These are phyloP conservation scores for Scutellaria barbata DNA, from an alignment of 257 asterid species.

Conservation along the genomic window DNA sequence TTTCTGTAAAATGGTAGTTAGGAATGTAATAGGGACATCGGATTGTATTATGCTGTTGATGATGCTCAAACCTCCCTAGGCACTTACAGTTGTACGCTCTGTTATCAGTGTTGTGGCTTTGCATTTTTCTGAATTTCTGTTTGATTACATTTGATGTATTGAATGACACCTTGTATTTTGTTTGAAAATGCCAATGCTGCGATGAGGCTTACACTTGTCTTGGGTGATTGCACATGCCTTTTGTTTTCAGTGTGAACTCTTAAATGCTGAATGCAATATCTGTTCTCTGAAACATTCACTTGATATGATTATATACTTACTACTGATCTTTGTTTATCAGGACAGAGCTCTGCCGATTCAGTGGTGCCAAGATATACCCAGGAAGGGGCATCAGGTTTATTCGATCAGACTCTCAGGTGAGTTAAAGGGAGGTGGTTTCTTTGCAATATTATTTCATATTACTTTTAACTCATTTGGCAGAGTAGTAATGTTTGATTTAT, in stretches of 20 bases:
- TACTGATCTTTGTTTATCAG: conserved; percentile 40
- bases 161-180: too few species aligned
- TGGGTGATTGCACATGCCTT: background rate
- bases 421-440: background rate
- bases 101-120: too few species aligned
- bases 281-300: background rate
- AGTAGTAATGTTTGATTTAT: background rate
- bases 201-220: background rate
- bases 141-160: too few species aligned
- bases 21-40: too few species aligned
- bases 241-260: background rate
- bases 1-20: too few species aligned
- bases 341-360: conserved; percentile 80
- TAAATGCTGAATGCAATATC: background rate
- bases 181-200: too few species aligned
- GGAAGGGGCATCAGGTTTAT: conserved; percentile 76
- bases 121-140: too few species aligned
- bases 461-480: background rate
- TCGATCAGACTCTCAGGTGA: conserved; percentile 74
- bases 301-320: background rate
- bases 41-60: too few species aligned
- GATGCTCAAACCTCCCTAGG: too few species aligned
- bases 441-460: background rate
- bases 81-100: too few species aligned
- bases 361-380: conserved; percentile 81